Percentiles rank a stretch among this genome's conserved stretches.
These are phyloP conservation scores for Pseudotulostoma volvatum DNA, from an alignment of 495 filamentous ascomycete species.

Conservation along the genomic window DNA sequence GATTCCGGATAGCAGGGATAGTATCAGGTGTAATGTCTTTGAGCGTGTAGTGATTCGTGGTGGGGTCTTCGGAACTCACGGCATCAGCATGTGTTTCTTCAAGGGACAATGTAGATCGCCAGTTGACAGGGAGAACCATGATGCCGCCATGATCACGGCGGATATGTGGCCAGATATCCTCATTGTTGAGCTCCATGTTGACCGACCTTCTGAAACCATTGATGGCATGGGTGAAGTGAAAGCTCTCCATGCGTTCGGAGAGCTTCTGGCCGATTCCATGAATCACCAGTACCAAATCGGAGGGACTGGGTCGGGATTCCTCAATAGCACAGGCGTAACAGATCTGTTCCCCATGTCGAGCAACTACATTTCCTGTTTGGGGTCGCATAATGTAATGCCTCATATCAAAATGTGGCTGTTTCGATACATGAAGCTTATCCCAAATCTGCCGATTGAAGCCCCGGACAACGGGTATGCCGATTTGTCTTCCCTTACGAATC, in stretches of 20 bases:
- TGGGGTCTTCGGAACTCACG: slow-evolving; percentile 27
- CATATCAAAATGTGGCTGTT: slow-evolving; percentile 29
- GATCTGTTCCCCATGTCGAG: slow-evolving; percentile 17
- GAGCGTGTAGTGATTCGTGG: slow-evolving; percentile 52
- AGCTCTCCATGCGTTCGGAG: slow-evolving; percentile 90
- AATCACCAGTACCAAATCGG: slow-evolving; percentile 76
- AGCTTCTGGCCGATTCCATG: slow-evolving; percentile 96
- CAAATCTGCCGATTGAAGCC: slow-evolving; percentile 68
- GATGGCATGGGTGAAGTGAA: slow-evolving; percentile 89
- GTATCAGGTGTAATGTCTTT: slow-evolving; percentile 86
- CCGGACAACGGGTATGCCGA: slow-evolving; percentile 74
- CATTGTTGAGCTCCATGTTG: slow-evolving; percentile 66
- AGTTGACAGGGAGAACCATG: slow-evolving; percentile 73
- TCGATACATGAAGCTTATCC: slow-evolving; percentile 55
- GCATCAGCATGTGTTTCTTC: slow-evolving; percentile 50
- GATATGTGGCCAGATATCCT: slow-evolving; percentile 55
- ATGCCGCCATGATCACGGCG: slow-evolving; percentile 52
- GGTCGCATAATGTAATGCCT: slow-evolving; percentile 33
- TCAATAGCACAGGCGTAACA: slow-evolving; percentile 37
- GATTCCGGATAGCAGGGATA: slow-evolving; percentile 70
- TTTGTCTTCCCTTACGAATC: slow-evolving; percentile 65
- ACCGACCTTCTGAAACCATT: slow-evolving; percentile 76
- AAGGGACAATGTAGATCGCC: slow-evolving; percentile 72
- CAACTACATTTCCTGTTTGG: slow-evolving; percentile 14
- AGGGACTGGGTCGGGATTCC: slow-evolving; percentile 56